A percentile compares a stretch with the other conserved stretches of the same genome.
Conservation (phyloP, 441 rosid genomes). For the Isatis lusitanica region DNA sequence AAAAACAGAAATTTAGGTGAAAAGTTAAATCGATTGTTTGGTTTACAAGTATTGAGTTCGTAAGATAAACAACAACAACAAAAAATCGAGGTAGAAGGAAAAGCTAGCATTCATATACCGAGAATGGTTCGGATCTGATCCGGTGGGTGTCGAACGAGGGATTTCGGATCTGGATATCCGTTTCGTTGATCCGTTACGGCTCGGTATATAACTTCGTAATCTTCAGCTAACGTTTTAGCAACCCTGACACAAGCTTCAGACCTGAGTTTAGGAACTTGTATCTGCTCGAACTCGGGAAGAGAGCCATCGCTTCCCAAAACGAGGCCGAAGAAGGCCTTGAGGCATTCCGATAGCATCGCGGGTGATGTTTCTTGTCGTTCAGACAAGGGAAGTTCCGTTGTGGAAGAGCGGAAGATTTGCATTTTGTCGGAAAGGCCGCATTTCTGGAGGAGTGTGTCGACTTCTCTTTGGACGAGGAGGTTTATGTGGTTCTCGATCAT, state of each 20-base stretch:
- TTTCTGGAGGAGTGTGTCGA: constrained; percentile 67
- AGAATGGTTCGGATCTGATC: constrained; percentile 89
- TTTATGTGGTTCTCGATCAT: constrained; percentile 72
- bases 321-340: constrained; percentile 84
- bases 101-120: constrained; percentile 58
- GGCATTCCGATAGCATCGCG: constrained; percentile 62
- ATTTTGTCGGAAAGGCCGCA: constrained; percentile 75
- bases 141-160: constrained; percentile 93
- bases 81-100: not conserved
- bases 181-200: constrained; percentile 76
- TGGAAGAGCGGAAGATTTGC: constrained; percentile 53
- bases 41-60: constrained; percentile 16
- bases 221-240: constrained; percentile 76
- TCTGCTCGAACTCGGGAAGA: constrained; percentile 88
- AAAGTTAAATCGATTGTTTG: not conserved
- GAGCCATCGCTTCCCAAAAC: constrained; percentile 83
- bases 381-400: constrained; percentile 47
- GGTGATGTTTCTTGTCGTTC: constrained; percentile 74
- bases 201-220: constrained; percentile 68
- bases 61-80: not conserved
- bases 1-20: not conserved
- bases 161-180: constrained; percentile 74
- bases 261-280: constrained; percentile 91
- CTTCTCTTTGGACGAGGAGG: constrained; percentile 81
- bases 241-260: constrained; percentile 71